A percentile compares a stretch with the other conserved stretches of the same genome.
Evolutionary conservation across 1,284 basidiomycete species (phyloP).

Genomic region (Leccinum pseudoinsigne): DNA sequence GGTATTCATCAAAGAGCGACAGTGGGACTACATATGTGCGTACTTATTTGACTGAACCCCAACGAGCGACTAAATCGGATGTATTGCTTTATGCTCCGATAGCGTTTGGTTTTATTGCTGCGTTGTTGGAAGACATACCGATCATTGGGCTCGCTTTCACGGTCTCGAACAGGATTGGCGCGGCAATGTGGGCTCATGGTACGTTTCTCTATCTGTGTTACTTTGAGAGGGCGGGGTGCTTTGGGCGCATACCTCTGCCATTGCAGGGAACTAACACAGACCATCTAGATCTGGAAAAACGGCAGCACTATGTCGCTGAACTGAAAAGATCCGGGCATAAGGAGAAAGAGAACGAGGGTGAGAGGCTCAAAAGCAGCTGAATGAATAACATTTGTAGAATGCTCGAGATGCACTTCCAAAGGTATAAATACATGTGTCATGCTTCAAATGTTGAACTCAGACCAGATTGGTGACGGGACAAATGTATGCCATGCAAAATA

Average conservation of each 20-base stretch:
- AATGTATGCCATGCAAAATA: background rate
- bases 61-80: background rate
- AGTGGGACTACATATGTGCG: conserved; percentile 81
- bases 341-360: background rate
- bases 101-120: conserved; percentile 84
- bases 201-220: conserved; percentile 22
- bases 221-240: background rate
- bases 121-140: conserved; percentile 76
- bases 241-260: too few relatives aligned
- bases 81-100: background rate
- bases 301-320: conserved; percentile 63
- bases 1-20: conserved; percentile 82
- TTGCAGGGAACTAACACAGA: conserved; percentile 5
- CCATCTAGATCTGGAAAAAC: conserved; percentile 69
- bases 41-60: background rate
- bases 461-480: background rate
- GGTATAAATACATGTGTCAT: background rate
- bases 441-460: background rate
- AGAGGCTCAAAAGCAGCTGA: background rate
- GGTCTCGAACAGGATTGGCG: conserved; percentile 83
- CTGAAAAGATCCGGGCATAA: background rate
- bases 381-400: background rate
- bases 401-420: background rate
- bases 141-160: conserved; percentile 79
- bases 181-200: conserved; percentile 92